phyloP scores from a whole-genome alignment of 1,284 basidiomycete species.

The Leccinum huronense region DNA sequence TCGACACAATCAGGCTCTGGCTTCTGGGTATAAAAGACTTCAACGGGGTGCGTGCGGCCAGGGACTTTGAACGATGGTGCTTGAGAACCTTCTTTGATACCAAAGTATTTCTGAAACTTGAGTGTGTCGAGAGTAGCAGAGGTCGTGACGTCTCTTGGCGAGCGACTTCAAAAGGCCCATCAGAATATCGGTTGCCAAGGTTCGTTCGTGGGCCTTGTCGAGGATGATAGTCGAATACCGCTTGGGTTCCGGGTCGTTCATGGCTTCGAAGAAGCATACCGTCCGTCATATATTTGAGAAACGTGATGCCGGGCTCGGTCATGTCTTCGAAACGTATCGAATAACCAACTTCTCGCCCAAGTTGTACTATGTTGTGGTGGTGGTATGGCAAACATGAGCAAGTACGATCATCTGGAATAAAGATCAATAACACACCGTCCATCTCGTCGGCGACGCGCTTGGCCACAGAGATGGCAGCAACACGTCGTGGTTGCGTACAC shows the following conservation, averaged over 20 bases:
- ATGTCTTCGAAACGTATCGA: constrained; percentile 99
- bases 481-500: constrained; percentile 95
- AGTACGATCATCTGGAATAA: not conserved
- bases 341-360: constrained; percentile 95
- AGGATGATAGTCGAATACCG: constrained; percentile 97
- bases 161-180: constrained; percentile 88
- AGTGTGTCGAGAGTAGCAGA: constrained; percentile 96
- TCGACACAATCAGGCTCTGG: constrained; percentile 98
- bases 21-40: constrained; percentile 94
- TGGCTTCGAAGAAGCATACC: constrained; percentile 98
- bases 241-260: constrained; percentile 89
- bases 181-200: constrained; percentile 96
- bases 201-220: constrained; percentile 98
- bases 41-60: constrained; percentile 94
- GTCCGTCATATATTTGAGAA: constrained; percentile 99
- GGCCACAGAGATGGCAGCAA: constrained; percentile 97
- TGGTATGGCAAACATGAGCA: constrained; percentile 10
- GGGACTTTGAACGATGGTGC: constrained; percentile 96
- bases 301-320: constrained; percentile 88
- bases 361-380: constrained; percentile 56
- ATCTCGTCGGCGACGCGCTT: constrained; percentile 99
- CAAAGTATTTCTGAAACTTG: constrained; percentile 98
- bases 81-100: constrained; percentile 48
- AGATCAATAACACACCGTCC: constrained; percentile 65
- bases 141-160: constrained; percentile 78